These are phyloP conservation scores for Cryptosporidium ubiquitum DNA, from an alignment of 169 alveolate species.

Conservation along the genomic window DNA sequence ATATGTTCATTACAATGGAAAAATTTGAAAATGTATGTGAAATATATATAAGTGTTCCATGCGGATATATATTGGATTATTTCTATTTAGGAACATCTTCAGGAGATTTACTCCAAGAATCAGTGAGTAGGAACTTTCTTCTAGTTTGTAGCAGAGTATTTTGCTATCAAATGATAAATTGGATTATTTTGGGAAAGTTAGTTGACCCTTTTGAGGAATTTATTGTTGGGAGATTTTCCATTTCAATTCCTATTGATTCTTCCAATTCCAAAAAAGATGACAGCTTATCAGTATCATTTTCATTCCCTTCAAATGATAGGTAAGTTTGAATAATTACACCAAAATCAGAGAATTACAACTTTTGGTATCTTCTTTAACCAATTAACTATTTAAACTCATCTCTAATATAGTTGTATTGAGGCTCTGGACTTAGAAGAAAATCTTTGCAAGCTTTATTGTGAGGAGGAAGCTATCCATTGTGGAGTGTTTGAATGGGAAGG, in stretches of 20 bases:
- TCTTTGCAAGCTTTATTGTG: background rate
- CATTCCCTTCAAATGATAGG: constrained; percentile 51
- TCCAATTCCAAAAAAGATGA: background rate
- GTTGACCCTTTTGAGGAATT: constrained; percentile 70
- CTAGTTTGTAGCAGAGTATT: constrained; percentile 49
- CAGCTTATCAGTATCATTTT: background rate
- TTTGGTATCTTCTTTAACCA: background rate
- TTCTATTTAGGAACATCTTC: constrained; percentile 19
- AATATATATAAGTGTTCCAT: constrained; percentile 48
- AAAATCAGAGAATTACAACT: background rate
- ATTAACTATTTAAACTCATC: background rate
- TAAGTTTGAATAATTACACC: background rate
- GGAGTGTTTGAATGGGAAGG: constrained; percentile 58
- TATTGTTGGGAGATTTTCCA: constrained; percentile 47
- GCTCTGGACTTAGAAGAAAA: constrained; percentile 9
- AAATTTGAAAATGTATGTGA: constrained; percentile 42
- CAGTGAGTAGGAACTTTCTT: constrained; percentile 23
- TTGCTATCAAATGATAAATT: constrained; percentile 50
- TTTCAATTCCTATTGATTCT: background rate
- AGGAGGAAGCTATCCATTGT: constrained; percentile 38
- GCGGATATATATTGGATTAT: constrained; percentile 53
- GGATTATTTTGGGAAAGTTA: constrained; percentile 42
- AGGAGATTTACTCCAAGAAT: constrained; percentile 35
- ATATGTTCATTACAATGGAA: constrained; percentile 17
- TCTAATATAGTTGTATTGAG: constrained; percentile 50